Conservation (phyloP, 805 yeast species). For the Soucietia sequanensis region DNA sequence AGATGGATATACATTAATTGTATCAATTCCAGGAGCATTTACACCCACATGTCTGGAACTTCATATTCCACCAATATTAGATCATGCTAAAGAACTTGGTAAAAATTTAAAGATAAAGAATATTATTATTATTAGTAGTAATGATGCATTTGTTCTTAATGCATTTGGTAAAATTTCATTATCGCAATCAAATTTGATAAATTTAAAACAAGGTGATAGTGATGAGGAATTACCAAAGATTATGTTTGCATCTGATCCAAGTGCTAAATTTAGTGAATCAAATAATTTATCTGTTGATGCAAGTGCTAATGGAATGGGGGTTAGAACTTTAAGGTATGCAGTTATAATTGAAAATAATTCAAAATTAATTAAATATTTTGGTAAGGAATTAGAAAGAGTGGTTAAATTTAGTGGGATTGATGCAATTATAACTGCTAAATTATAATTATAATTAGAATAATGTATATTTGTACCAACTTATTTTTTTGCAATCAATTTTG, state of each 20-base stretch:
- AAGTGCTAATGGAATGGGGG: conserved; percentile 35
- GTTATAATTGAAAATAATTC: conserved; percentile 27
- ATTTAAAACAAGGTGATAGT: no score
- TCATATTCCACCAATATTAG: conserved; percentile 41
- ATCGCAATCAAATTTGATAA: conserved; percentile 16
- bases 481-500: no score
- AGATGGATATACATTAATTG: conserved; percentile 28
- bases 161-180: conserved; percentile 46
- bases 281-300: conserved; percentile 34
- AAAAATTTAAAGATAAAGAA: conserved; percentile 28
- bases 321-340: conserved; percentile 42
- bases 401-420: conserved; percentile 37
- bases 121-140: conserved; percentile 37
- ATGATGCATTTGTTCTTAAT: conserved; percentile 42
- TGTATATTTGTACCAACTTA: no score
- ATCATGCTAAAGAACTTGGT: conserved; percentile 26
- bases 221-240: conserved; percentile 21
- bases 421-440: conserved; percentile 36
- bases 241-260: conserved; percentile 41
- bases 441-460: no score
- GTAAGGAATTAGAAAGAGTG: conserved; percentile 30
- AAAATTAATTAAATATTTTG: conserved; percentile 31
- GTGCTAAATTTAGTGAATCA: conserved; percentile 29
- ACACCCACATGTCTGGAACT: conserved; percentile 46
- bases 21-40: conserved; percentile 44